Base-by-base conservation (phyloP, 345 rosid species). In the Trapa bicornis region DNA sequence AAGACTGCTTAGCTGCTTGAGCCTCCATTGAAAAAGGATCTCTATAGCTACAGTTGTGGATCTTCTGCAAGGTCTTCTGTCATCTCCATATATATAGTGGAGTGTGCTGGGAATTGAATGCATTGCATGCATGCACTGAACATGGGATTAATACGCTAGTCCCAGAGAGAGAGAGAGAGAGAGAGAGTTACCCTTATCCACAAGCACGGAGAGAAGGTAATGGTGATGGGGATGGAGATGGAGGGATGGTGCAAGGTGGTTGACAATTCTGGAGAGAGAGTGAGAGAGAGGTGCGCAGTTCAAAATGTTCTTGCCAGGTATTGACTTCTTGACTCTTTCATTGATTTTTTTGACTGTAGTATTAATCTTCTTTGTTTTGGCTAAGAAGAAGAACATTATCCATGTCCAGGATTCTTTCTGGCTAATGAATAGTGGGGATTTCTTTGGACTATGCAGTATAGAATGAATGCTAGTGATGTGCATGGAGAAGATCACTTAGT, bases 301-400 rank as follows among this genome's bases (percentile, higher is more conserved):
- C 66, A 64, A 64, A 64, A 64, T 64, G 22, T 54, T 54, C 22
- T 54, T 8, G 60, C 33, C 60, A 54, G n/a, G 47, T 39, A 38
- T 64, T 38, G 66, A n/a, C 47, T 13, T 13, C 38, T 64, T 0
- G 42, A 10, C 43, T 41, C 43, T 22, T 39, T 33, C 66, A 62
- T 62, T 62, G 37, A 62, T 41, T 41, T 39, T 41, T 41, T 1
- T 41, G 6, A 4, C 43, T 1, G 43, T 8, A 41, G 43, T 4
- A 41, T 4, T 41, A 41, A 41, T 41, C 7, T 41, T 41, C 7
- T 41, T 41, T 41, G 0, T 41, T 41, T 45, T 45, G 7, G 48
- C 48, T 45, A 41, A 41, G 43, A 41, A 41, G 43, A 41, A 3
- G 43, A 41, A 41, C 43, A 4, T 41, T 41, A 41, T 41, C 43